Conservation (phyloP, 352 stramenopile genomes). For the Phytophthora macrochlamydospora region DNA sequence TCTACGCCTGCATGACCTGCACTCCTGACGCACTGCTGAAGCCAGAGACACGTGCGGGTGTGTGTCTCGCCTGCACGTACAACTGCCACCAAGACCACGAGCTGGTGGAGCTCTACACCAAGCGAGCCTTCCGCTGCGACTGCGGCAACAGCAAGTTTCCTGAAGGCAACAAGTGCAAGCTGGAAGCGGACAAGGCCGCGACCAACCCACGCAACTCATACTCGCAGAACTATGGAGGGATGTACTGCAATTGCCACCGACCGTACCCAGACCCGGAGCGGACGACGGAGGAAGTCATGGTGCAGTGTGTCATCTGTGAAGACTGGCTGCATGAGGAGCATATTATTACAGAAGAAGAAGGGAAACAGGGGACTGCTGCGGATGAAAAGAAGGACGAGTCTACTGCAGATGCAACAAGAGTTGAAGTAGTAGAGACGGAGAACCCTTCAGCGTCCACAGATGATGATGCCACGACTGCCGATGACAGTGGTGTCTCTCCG, state of each 20-base stretch:
- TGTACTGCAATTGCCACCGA: conserved; percentile 76
- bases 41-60: conserved; percentile 41
- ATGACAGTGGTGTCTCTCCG: conserved; percentile 12
- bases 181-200: conserved; percentile 55
- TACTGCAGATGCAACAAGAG: conserved; percentile 1
- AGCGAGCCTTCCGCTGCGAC: conserved; percentile 75
- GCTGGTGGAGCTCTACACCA: conserved; percentile 85
- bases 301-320: conserved; percentile 80
- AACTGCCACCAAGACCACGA: conserved; percentile 77
- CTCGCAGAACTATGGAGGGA: conserved; percentile 72
- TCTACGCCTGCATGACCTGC: conserved; percentile 78
- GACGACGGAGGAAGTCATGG: conserved; percentile 70
- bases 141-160: conserved; percentile 74
- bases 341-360: conserved; percentile 33
- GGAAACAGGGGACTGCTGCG: background rate
- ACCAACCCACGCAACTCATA: conserved; percentile 68
- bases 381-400: no score
- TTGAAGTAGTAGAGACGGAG: conserved; percentile 4
- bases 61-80: conserved; percentile 79
- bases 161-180: conserved; percentile 53
- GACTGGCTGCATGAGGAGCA: conserved; percentile 83
- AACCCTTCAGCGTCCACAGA: conserved; percentile 5
- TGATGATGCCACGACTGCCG: conserved; percentile 7
- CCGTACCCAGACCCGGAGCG: conserved; percentile 77
- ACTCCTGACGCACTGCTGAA: conserved; percentile 46